Evolutionary conservation across 2,329 filamentous ascomycete genomes (phyloP).

Genomic region (Fulvia fulva): DNA sequence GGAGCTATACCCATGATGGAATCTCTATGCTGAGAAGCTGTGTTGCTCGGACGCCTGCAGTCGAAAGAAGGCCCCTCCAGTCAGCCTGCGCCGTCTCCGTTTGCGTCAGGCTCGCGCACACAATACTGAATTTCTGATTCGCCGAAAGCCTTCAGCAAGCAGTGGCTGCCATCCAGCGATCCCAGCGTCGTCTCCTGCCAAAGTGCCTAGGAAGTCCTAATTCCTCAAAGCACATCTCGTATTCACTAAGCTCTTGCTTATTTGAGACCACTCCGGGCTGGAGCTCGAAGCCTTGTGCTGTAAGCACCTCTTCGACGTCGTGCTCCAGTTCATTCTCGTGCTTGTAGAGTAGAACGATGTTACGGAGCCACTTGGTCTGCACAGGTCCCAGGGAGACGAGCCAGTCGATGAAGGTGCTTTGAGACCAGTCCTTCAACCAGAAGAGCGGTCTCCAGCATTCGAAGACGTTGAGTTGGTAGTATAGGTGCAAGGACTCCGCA

Average conservation of each 20-base stretch:
- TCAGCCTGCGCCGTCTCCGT: background rate
- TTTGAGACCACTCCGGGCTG: constrained; percentile 11
- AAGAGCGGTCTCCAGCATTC: constrained; percentile 27
- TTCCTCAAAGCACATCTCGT: constrained; percentile 21
- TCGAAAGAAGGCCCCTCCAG: background rate
- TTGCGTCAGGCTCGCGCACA: background rate
- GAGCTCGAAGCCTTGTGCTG: constrained; percentile 18
- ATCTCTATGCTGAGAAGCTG: background rate
- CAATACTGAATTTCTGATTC: background rate
- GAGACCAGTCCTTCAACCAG: constrained; percentile 22
- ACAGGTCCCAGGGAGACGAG: constrained; percentile 17
- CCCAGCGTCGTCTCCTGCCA: constrained; percentile 20
- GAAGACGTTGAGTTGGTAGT: constrained; percentile 24
- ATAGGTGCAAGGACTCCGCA: constrained; percentile 22
- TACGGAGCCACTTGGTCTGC: constrained; percentile 21
- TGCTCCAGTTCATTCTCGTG: constrained; percentile 20
- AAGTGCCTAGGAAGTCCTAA: constrained; percentile 26
- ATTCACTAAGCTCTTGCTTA: constrained; percentile 22
- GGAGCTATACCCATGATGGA: background rate
- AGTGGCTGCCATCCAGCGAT: constrained; percentile 15
- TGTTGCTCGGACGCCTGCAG: background rate
- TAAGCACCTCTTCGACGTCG: constrained; percentile 19
- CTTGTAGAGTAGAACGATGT: constrained; percentile 25
- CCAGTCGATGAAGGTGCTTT: constrained; percentile 25
- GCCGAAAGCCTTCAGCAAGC: constrained; percentile 3